A percentile compares a stretch with the other conserved stretches of the same genome.
phyloP scores from a whole-genome alignment of 2,329 filamentous ascomycete species.

The Cercospora sesami region DNA sequence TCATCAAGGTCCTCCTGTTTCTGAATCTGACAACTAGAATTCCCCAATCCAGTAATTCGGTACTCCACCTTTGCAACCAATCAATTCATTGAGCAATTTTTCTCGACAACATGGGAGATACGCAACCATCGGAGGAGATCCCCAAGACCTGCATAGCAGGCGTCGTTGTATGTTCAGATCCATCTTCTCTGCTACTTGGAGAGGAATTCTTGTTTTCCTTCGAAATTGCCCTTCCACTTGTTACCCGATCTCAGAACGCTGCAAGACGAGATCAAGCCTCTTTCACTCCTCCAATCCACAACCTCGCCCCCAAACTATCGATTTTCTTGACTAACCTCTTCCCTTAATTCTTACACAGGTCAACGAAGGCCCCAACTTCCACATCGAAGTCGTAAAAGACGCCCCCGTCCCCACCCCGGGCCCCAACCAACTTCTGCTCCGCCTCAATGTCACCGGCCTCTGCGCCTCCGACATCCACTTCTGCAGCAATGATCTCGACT shows the following conservation, averaged over 20 bases:
- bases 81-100: background rate
- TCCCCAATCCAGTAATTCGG: background rate
- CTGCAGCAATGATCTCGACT: slow-evolving; percentile 55
- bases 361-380: slow-evolving; percentile 53
- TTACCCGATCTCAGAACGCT: too few relatives aligned
- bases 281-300: too few relatives aligned
- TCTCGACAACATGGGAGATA: slow-evolving; percentile 24
- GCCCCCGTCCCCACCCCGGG: slow-evolving; percentile 51
- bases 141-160: slow-evolving; percentile 54
- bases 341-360: slow-evolving; percentile 38
- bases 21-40: background rate
- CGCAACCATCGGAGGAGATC: slow-evolving; percentile 37
- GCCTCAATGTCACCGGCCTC: slow-evolving; percentile 59
- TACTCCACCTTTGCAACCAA: background rate
- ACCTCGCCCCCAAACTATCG: background rate
- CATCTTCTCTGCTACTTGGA: background rate
- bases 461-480: slow-evolving; percentile 58
- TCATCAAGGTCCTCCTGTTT: background rate
- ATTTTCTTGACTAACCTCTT: background rate
- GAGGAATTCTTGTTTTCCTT: too few relatives aligned
- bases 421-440: slow-evolving; percentile 57
- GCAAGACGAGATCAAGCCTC: too few relatives aligned
- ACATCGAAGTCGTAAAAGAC: slow-evolving; percentile 46
- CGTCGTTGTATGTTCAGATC: slow-evolving; percentile 40
- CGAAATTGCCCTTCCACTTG: too few relatives aligned